Percentiles rank a stretch among this genome's conserved stretches.
Conservation (phyloP, 2,329 filamentous ascomycete genomes). For the Pestalotiopsis sp. region DNA sequence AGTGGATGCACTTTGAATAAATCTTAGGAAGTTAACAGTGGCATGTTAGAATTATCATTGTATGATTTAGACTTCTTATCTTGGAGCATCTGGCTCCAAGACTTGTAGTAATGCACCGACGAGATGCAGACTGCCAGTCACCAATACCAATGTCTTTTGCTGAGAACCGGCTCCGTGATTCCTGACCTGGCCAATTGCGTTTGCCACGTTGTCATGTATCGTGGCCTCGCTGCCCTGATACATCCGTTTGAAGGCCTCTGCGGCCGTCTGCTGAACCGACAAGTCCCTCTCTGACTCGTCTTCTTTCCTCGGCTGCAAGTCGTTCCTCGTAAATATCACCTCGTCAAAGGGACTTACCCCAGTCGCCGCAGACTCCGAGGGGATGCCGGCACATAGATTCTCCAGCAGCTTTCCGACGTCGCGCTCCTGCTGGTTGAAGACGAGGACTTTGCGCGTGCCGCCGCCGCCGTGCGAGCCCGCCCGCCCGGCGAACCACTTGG, state of each 20-base stretch:
- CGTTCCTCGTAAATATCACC: constrained; percentile 83
- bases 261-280: constrained; percentile 70
- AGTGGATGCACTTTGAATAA: constrained; percentile 42
- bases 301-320: constrained; percentile 35
- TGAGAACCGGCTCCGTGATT: constrained; percentile 35
- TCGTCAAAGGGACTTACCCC: constrained; percentile 42
- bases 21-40: neutral
- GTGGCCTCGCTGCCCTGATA: constrained; percentile 49
- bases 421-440: constrained; percentile 85
- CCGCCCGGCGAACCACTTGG: constrained; percentile 72
- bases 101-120: constrained; percentile 79
- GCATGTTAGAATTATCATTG: neutral
- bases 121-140: constrained; percentile 84
- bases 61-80: constrained; percentile 7
- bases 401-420: constrained; percentile 40
- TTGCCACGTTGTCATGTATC: constrained; percentile 70
- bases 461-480: constrained; percentile 16
- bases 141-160: constrained; percentile 59
- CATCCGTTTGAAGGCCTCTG: constrained; percentile 59
- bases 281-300: constrained; percentile 59
- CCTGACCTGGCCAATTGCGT: constrained; percentile 65
- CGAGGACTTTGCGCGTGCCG: constrained; percentile 53
- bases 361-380: neutral
- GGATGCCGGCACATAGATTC: constrained; percentile 21
- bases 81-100: constrained; percentile 52